phyloP scores from a whole-genome alignment of 805 yeast genomes.

The Starmerella vaccinii region DNA sequence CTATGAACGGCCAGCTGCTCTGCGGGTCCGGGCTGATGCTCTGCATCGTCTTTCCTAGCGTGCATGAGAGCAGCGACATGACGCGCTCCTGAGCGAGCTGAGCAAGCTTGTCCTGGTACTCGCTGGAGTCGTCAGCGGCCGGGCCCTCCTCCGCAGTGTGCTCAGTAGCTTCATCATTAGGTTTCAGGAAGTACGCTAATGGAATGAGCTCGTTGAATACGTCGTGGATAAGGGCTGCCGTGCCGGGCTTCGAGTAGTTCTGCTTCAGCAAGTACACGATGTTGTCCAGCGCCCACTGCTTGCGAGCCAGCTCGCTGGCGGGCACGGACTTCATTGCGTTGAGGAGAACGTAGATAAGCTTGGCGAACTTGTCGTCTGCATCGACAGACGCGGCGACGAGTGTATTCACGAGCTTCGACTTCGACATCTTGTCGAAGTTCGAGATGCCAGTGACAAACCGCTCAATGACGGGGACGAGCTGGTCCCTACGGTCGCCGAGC shows the following conservation, averaged over 20 bases:
- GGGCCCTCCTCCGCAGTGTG: background rate
- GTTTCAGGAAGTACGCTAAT: conserved; percentile 35
- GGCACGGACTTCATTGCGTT: conserved; percentile 20
- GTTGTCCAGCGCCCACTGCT: conserved; percentile 52
- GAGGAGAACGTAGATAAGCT: conserved; percentile 25
- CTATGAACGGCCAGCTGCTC: conserved; percentile 48
- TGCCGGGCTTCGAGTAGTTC: conserved; percentile 19
- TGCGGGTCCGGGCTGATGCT: conserved; percentile 28
- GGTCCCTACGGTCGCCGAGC: conserved; percentile 2
- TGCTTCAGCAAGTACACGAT: conserved; percentile 38
- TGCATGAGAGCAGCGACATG: conserved; percentile 54
- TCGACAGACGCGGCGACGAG: conserved; percentile 29
- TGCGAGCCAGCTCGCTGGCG: conserved; percentile 7
- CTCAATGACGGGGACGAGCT: conserved; percentile 10
- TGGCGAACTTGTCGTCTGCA: conserved; percentile 12
- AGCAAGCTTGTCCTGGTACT: conserved; percentile 18
- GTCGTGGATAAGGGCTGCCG: conserved; percentile 30
- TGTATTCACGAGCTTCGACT: conserved; percentile 51
- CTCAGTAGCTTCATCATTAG: background rate
- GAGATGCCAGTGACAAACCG: conserved; percentile 28
- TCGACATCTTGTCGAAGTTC: conserved; percentile 68
- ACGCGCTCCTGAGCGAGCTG: conserved; percentile 38
- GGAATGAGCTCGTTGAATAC: conserved; percentile 35
- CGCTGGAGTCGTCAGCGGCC: background rate
- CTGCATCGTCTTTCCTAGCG: conserved; percentile 31